phyloP scores from a whole-genome alignment of 352 stramenopile genomes.

The Peronospora belbahrii region DNA sequence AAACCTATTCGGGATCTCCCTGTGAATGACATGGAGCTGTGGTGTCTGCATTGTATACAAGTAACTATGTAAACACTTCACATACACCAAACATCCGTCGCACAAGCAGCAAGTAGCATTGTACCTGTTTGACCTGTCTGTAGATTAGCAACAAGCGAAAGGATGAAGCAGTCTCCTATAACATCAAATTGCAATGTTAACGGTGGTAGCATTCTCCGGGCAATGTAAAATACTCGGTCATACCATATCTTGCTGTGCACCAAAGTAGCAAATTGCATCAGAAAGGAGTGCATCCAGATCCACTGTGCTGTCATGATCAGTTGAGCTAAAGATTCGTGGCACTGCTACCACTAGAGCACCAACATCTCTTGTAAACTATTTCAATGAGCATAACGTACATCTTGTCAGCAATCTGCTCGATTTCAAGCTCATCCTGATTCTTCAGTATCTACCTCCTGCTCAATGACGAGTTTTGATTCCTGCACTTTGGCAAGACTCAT shows the following conservation, averaged over 20 bases:
- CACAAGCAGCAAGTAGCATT: neutral
- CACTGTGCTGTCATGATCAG: slow-evolving; percentile 6
- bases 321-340: slow-evolving; percentile 7
- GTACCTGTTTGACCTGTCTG: slow-evolving; percentile 28
- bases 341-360: slow-evolving; percentile 19
- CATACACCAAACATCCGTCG: neutral
- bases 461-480: slow-evolving; percentile 20
- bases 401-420: neutral
- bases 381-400: neutral
- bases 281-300: slow-evolving; percentile 31
- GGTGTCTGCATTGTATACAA: slow-evolving; percentile 8
- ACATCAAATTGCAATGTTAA: neutral
- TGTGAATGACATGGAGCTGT: slow-evolving; percentile 10
- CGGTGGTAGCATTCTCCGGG: neutral
- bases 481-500: slow-evolving; percentile 28
- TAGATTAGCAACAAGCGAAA: slow-evolving; percentile 30
- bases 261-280: slow-evolving; percentile 28
- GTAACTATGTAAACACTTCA: neutral
- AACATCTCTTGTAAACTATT: slow-evolving; percentile 35
- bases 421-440: neutral
- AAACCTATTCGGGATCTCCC: slow-evolving; percentile 18
- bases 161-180: slow-evolving; percentile 14
- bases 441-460: slow-evolving; percentile 26
- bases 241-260: slow-evolving; percentile 18
- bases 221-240: neutral